Evolutionary conservation across 768 basidiomycete genomes (phyloP).

Genomic region (Dioszegia aurantiaca): DNA sequence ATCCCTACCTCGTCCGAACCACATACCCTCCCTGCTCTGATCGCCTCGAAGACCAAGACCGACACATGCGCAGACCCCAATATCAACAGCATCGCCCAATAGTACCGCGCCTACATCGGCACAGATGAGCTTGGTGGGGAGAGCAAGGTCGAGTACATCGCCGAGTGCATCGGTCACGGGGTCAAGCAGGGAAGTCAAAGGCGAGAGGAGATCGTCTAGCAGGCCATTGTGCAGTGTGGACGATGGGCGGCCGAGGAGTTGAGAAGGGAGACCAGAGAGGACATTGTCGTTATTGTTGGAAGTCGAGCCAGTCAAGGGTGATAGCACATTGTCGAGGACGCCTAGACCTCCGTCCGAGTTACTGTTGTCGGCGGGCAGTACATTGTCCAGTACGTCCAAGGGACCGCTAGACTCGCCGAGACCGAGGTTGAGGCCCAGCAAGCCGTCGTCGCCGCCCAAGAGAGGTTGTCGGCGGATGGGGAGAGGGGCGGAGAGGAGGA

Average conservation of each 20-base stretch:
- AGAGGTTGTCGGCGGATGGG: background rate
- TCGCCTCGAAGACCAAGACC: background rate
- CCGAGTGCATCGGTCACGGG: background rate
- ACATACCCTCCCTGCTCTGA: background rate
- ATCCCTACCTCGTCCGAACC: background rate
- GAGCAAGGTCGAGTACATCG: background rate
- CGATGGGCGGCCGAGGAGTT: background rate
- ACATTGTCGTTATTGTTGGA: background rate
- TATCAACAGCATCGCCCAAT: background rate
- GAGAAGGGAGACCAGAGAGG: conserved; percentile 1
- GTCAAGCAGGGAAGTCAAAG: background rate
- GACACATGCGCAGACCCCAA: conserved; percentile 7
- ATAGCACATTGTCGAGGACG: too few relatives aligned
- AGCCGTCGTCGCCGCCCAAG: background rate
- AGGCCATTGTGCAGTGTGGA: background rate
- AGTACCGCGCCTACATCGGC: conserved; percentile 1
- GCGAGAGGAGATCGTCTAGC: background rate
- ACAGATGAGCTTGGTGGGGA: conserved; percentile 8
- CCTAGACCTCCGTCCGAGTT: too few relatives aligned
- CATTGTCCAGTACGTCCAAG: background rate
- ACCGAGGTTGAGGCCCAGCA: background rate
- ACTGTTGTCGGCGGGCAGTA: too few relatives aligned
- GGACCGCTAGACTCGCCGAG: conserved; percentile 1
- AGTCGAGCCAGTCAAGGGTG: too few relatives aligned
- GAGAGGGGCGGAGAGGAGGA: conserved; percentile 1